Percentiles rank a stretch among this genome's conserved stretches.
phyloP scores from a whole-genome alignment of 768 basidiomycete species.

The Lactarius pseudohatsudake region DNA sequence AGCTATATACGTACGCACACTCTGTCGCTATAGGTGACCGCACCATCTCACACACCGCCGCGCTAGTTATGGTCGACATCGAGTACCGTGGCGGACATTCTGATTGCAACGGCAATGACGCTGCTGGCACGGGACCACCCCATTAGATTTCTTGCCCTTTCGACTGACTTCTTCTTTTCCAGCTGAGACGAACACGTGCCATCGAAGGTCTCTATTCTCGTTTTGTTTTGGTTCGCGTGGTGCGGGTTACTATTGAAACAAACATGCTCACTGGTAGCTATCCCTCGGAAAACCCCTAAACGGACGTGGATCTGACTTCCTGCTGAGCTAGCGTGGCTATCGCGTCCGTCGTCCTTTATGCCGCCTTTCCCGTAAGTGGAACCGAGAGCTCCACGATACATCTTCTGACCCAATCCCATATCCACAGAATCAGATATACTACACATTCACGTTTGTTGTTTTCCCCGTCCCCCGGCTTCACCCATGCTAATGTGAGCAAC shows the following conservation, averaged over 20 bases:
- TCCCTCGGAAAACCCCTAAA: background rate
- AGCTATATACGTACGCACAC: constrained; percentile 15
- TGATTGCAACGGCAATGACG: constrained; percentile 19
- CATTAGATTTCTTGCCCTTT: background rate
- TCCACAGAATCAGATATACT: constrained; percentile 22
- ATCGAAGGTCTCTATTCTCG: constrained; percentile 7
- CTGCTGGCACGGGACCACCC: constrained; percentile 7
- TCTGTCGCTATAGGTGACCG: background rate
- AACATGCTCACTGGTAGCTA: constrained; percentile 29
- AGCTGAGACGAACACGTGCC: constrained; percentile 8
- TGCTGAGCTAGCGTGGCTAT: constrained; percentile 14
- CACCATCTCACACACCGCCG: background rate
- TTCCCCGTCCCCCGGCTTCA: background rate
- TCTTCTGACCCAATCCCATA: background rate
- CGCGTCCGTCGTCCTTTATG: constrained; percentile 11
- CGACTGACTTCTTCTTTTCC: background rate
- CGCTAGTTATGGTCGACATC: constrained; percentile 17
- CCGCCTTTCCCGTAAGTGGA: constrained; percentile 18
- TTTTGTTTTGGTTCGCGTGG: constrained; percentile 28
- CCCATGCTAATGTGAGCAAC: constrained; percentile 1
- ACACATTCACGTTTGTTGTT: constrained; percentile 14
- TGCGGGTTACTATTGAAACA: constrained; percentile 34
- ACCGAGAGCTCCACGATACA: too few species aligned
- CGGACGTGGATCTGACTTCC: background rate
- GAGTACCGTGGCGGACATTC: constrained; percentile 16